phyloP scores from a whole-genome alignment of 106 monocot genomes.

The Posidonia australis region DNA sequence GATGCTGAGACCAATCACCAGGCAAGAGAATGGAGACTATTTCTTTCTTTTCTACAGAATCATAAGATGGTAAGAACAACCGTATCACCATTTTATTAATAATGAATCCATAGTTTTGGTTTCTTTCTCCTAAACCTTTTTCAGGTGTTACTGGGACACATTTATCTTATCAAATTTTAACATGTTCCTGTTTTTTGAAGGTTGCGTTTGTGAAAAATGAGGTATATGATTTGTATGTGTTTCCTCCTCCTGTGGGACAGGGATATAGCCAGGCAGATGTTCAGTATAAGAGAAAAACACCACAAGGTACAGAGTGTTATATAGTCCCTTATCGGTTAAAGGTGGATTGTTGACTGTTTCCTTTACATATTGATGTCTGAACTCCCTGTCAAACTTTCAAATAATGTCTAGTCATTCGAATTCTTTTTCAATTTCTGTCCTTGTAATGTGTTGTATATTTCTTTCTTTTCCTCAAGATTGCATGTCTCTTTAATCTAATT shows the following conservation, averaged over 20 bases:
- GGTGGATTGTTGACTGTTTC: not conserved
- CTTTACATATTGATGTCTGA: not conserved
- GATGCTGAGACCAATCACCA: too few species aligned
- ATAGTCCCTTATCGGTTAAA: not conserved
- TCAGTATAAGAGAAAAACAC: not conserved
- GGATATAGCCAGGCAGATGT: not conserved
- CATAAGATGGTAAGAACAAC: too few species aligned
- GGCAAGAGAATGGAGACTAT: too few species aligned
- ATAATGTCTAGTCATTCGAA: too few species aligned
- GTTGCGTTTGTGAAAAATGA: not conserved
- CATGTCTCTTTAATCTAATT: too few species aligned
- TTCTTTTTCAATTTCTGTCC: not conserved
- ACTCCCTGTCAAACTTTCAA: not conserved
- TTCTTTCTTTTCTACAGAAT: too few species aligned
- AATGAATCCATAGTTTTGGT: too few species aligned
- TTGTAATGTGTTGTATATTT: not conserved
- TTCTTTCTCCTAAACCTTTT: too few species aligned
- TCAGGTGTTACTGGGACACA: too few species aligned
- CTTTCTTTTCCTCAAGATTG: too few species aligned
- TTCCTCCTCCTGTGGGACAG: not conserved
- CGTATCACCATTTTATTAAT: too few species aligned
- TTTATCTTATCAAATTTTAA: too few species aligned
- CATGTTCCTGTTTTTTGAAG: not conserved
- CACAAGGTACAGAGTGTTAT: not conserved
- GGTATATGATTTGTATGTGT: not conserved